These are phyloP conservation scores for Centaurea solstitialis DNA, from an alignment of 129 eudicot genomes.

Conservation along the genomic window DNA sequence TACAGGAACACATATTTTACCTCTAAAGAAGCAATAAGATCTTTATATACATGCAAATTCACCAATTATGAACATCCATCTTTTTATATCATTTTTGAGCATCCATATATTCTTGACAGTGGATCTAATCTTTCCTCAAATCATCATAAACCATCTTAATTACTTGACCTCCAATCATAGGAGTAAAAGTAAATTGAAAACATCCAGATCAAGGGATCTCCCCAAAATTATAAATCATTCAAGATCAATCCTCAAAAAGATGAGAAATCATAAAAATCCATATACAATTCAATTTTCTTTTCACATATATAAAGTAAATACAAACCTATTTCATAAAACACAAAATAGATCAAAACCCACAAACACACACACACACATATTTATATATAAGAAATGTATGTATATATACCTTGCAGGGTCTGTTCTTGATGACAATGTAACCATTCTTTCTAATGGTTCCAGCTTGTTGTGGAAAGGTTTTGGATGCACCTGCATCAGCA, in stretches of 20 bases:
- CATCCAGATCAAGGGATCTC: not conserved
- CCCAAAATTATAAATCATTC: not conserved
- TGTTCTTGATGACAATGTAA: slow-evolving; percentile 49
- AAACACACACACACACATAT: not conserved
- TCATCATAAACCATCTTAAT: too few relatives aligned
- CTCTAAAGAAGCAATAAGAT: not conserved
- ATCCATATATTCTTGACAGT: too few relatives aligned
- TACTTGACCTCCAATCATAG: too few relatives aligned
- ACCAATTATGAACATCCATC: too few relatives aligned
- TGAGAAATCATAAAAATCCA: not conserved
- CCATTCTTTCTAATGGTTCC: slow-evolving; percentile 59
- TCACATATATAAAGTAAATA: not conserved
- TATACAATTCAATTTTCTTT: not conserved
- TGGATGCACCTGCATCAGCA: slow-evolving; percentile 59
- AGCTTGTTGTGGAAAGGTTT: slow-evolving; percentile 56
- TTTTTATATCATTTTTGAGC: too few relatives aligned
- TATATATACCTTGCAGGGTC: slow-evolving; percentile 51
- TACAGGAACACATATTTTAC: not conserved
- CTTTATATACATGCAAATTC: not conserved
- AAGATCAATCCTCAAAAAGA: not conserved
- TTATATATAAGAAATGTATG: not conserved
- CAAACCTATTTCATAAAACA: not conserved
- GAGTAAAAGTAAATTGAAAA: not conserved
- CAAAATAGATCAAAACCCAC: not conserved
- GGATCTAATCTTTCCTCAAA: too few relatives aligned